A percentile compares a stretch with the other conserved stretches of the same genome.
Conservation (phyloP, 2,329 filamentous ascomycete genomes). For the Talaromyces sp. region DNA sequence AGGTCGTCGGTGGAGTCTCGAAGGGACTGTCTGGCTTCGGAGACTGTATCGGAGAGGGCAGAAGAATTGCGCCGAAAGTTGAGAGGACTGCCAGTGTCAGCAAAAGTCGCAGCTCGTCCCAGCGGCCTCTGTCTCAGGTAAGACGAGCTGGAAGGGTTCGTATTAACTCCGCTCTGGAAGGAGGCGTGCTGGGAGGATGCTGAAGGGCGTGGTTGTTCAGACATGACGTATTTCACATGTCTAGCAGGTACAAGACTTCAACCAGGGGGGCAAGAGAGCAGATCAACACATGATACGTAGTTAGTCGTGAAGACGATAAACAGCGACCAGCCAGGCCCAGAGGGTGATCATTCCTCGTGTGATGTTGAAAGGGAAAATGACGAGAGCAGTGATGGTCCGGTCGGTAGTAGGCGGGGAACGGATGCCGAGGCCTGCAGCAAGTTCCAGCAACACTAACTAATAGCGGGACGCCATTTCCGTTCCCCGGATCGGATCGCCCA, state of each 20-base stretch:
- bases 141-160: slow-evolving; percentile 13
- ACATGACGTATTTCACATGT: slow-evolving; percentile 13
- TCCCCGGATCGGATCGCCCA: neutral
- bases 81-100: slow-evolving; percentile 23
- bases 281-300: neutral
- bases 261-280: neutral
- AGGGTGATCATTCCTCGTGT: neutral
- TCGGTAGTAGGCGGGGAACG: neutral
- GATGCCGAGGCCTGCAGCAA: neutral
- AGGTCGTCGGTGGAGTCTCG: slow-evolving; percentile 66
- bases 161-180: slow-evolving; percentile 11
- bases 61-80: slow-evolving; percentile 61
- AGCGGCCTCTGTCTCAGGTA: slow-evolving; percentile 31
- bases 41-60: slow-evolving; percentile 68
- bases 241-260: neutral
- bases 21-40: slow-evolving; percentile 59
- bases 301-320: neutral
- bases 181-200: slow-evolving; percentile 14
- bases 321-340: neutral
- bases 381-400: neutral
- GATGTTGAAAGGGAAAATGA: neutral
- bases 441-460: neutral
- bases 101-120: slow-evolving; percentile 30
- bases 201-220: slow-evolving; percentile 15
- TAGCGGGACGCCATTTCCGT: neutral